phyloP scores from a whole-genome alignment of 345 rosid genomes.

The Bruguiera parviflora region DNA sequence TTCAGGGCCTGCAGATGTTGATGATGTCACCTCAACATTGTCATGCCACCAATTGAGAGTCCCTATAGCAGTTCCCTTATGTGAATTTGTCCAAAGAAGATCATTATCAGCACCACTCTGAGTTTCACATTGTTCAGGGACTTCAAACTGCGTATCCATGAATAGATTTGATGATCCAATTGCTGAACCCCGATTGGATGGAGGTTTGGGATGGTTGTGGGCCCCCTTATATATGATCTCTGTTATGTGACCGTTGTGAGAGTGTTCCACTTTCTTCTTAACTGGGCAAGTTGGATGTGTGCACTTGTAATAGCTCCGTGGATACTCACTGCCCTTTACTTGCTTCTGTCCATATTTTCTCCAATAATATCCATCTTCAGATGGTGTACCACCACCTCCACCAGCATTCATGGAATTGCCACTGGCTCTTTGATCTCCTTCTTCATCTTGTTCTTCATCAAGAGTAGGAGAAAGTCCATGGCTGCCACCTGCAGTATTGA shows the following conservation, averaged over 20 bases:
- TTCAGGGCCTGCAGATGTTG: constrained; percentile 41
- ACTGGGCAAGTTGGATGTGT: constrained; percentile 79
- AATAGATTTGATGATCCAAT: constrained; percentile 48
- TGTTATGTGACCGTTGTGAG: constrained; percentile 91
- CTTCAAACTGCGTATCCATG: constrained; percentile 49
- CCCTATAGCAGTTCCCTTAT: constrained; percentile 34
- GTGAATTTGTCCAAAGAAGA: constrained; percentile 45
- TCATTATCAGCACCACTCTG: constrained; percentile 46
- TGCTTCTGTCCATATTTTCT: constrained; percentile 95
- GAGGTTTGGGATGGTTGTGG: constrained; percentile 81
- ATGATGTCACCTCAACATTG: constrained; percentile 35
- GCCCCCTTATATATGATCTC: constrained; percentile 94
- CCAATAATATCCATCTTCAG: constrained; percentile 94
- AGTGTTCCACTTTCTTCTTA: constrained; percentile 93
- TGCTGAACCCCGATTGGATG: constrained; percentile 55
- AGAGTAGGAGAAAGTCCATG: constrained; percentile 52
- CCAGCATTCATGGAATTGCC: constrained; percentile 24
- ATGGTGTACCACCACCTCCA: constrained; percentile 31
- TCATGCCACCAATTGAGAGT: constrained; percentile 51
- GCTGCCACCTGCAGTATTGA: constrained; percentile 37
- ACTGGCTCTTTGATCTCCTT: constrained; percentile 60
- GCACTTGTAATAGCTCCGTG: constrained; percentile 96
- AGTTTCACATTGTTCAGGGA: constrained; percentile 44
- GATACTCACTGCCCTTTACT: constrained; percentile 94
- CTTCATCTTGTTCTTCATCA: constrained; percentile 63